A percentile compares a stretch with the other conserved stretches of the same genome.
Evolutionary conservation across 2,329 filamentous ascomycete species (phyloP).

Genomic region (Hymenoscyphus fructigenus): DNA sequence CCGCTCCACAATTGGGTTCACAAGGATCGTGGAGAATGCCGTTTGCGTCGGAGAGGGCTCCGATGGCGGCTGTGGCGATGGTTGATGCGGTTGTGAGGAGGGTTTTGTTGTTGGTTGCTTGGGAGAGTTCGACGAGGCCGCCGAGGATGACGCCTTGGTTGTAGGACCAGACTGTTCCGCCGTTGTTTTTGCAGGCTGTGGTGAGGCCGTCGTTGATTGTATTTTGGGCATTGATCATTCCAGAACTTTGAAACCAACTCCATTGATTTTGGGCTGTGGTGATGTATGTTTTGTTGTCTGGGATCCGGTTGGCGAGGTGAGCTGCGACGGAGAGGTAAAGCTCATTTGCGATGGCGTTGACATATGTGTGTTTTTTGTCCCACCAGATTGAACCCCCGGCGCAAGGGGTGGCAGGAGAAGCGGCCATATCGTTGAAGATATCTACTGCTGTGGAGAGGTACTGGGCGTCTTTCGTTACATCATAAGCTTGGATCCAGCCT

Average conservation of each 20-base stretch:
- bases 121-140: conserved; percentile 56
- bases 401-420: conserved; percentile 48
- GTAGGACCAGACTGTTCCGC: conserved; percentile 49
- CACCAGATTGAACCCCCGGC: conserved; percentile 52
- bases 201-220: conserved; percentile 54
- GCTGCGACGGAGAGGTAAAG: conserved; percentile 55
- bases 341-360: conserved; percentile 59
- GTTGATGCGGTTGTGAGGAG: conserved; percentile 47
- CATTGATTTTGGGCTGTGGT: conserved; percentile 51
- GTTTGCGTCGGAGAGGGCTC: conserved; percentile 43
- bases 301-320: conserved; percentile 54
- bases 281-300: conserved; percentile 51
- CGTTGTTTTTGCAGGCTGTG: conserved; percentile 48
- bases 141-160: conserved; percentile 63
- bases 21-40: conserved; percentile 56
- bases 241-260: conserved; percentile 49
- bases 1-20: conserved; percentile 46
- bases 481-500: conserved; percentile 57
- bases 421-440: conserved; percentile 58
- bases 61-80: conserved; percentile 55
- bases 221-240: conserved; percentile 47
- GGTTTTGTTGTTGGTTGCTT: conserved; percentile 44
- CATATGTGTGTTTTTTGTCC: conserved; percentile 52
- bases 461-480: conserved; percentile 49
- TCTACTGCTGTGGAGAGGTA: conserved; percentile 53